Base-by-base conservation (phyloP, 1,139 yeast genomes). In the Suhomyces bribrorum region DNA sequence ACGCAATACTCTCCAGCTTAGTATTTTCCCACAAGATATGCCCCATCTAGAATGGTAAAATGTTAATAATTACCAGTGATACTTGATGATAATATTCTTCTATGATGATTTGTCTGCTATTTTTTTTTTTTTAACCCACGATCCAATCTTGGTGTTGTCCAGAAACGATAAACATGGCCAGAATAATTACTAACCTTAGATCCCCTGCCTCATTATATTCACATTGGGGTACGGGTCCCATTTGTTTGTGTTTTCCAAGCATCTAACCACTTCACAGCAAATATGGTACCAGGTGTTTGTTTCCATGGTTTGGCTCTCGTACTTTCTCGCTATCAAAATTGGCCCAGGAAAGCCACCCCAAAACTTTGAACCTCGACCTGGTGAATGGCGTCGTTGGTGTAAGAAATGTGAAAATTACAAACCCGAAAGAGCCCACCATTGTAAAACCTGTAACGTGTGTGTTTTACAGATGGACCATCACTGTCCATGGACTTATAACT, bases 381-480 rank as follows among this genome's bases (percentile, higher is more conserved):
- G 59, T 3, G 70, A 67, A 38, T 79, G 85, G 83, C 67, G 66
- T 38, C 68, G 80, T 37, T 82, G 78, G 73, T 86, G 94, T 54
- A 56, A 64, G 38, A 85, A 83, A 52, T 87, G 96, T 57, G 52
- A 77, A 23, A 59, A 54, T 14, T 78, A 72, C 54, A 86, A 86
- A 54, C 95, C 95, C 0, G 88, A 81, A 53, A 66, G 96, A 34
- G 58, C 87, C 2, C 96, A 87, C 54, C 96, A 87, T 57, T 86
- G 95, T 59, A 79, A 79, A 50, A 67, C 72, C 1, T 80, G 86
- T 50, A 63, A 70, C 8, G 59, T 54, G 11, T 87, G 95, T 54
- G 82, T 86, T 11, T 58, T 86, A 38, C 77, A 75, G 52, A 87
- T 86, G 95, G 95, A 86, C 59, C 95, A 86, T 57, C 95, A 86